phyloP scores from a whole-genome alignment of 768 basidiomycete species.

The Zangia roseola region DNA sequence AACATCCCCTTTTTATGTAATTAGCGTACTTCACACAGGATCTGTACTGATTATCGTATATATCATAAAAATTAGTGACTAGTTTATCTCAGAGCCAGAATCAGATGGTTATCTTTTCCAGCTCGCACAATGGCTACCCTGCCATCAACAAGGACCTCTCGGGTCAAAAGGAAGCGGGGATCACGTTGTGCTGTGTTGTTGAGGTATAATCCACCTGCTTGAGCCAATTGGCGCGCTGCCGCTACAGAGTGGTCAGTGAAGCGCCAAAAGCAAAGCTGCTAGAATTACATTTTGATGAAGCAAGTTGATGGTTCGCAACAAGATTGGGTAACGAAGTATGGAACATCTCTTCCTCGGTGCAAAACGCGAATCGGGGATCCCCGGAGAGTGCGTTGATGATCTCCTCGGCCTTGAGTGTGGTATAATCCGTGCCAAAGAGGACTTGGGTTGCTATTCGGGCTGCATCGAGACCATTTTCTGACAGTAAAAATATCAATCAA shows the following conservation, averaged over 20 bases:
- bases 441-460: conserved; percentile 47
- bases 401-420: conserved; percentile 51
- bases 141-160: conserved; percentile 54
- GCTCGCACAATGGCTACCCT: conserved; percentile 65
- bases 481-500: conserved; percentile 1
- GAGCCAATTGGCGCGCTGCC: conserved; percentile 60
- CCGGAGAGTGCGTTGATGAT: conserved; percentile 59
- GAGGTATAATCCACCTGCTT: conserved; percentile 67
- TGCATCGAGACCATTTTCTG: conserved; percentile 39
- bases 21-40: conserved; percentile 5
- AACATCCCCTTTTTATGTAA: conserved; percentile 4
- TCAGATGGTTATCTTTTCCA: conserved; percentile 69
- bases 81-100: conserved; percentile 43
- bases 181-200: conserved; percentile 64
- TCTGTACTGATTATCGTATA: not conserved
- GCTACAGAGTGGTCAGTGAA: conserved; percentile 40
- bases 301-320: conserved; percentile 54
- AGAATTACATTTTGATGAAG: conserved; percentile 61
- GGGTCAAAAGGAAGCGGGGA: conserved; percentile 39
- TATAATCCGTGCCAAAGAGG: conserved; percentile 40
- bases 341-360: conserved; percentile 50
- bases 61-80: not conserved
- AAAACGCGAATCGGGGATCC: conserved; percentile 63
- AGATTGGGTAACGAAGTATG: conserved; percentile 59
- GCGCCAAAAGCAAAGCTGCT: not conserved